Percentiles rank a stretch among this genome's conserved stretches.
Evolutionary conservation across 164 flowering plant species (phyloP).

Genomic region (Vitis rupestris): DNA sequence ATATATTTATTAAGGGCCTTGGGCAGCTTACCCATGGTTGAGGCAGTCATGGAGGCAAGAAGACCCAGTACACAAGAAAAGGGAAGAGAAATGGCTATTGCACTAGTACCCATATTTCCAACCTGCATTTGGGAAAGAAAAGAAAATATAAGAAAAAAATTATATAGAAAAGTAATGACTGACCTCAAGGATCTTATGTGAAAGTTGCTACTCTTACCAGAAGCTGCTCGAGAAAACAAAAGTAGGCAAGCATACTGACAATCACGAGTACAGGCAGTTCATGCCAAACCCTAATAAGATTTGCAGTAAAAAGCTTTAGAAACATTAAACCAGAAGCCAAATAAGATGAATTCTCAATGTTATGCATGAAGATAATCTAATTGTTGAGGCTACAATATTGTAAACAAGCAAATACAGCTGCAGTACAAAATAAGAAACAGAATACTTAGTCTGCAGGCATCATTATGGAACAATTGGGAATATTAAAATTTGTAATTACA

Average conservation of each 20-base stretch:
- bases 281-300: slow-evolving; percentile 77
- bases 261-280: slow-evolving; percentile 91
- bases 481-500: too few species aligned
- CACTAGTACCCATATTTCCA: slow-evolving; percentile 67
- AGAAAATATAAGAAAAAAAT: neutral
- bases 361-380: too few species aligned
- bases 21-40: slow-evolving; percentile 80
- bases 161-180: neutral
- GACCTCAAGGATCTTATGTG: neutral
- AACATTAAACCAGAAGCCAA: neutral
- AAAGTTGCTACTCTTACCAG: slow-evolving; percentile 51
- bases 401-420: too few species aligned
- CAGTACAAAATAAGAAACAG: too few species aligned
- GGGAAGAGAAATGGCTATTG: slow-evolving; percentile 87
- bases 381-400: too few species aligned
- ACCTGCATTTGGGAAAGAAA: slow-evolving; percentile 41
- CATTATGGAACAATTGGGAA: too few species aligned
- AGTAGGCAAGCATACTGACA: slow-evolving; percentile 94
- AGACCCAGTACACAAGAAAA: slow-evolving; percentile 91
- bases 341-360: neutral
- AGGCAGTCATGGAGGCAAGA: slow-evolving; percentile 84
- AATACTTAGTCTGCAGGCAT: too few species aligned
- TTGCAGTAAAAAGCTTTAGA: slow-evolving; percentile 5
- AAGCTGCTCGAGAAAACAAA: slow-evolving; percentile 96
- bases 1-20: neutral